Percentiles rank a stretch among this genome's conserved stretches.
These are phyloP conservation scores for Phalaenopsis equestris DNA, from an alignment of 106 monocot genomes.

Conservation along the genomic window DNA sequence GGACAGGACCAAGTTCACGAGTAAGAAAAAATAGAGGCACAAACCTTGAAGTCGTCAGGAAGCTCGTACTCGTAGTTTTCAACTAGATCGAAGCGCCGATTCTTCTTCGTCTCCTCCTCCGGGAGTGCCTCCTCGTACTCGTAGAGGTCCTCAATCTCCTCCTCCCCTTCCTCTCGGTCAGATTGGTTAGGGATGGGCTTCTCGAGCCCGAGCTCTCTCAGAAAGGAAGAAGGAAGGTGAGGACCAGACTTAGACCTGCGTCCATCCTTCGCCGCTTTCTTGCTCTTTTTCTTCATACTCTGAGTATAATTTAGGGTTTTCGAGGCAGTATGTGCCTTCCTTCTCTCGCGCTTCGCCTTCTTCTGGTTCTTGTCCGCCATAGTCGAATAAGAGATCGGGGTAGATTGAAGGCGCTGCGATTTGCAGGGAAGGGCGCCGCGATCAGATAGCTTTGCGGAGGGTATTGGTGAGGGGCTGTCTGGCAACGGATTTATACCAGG, in stretches of 20 bases:
- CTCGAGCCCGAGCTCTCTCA: constrained; percentile 34
- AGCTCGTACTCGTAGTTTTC: constrained; percentile 93
- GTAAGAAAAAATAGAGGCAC: background rate
- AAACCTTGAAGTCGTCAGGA: constrained; percentile 71
- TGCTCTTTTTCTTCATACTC: constrained; percentile 12
- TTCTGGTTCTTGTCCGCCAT: background rate
- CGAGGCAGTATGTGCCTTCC: background rate
- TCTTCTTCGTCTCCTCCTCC: constrained; percentile 72
- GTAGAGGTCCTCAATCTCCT: constrained; percentile 37
- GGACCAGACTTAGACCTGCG: constrained; percentile 31
- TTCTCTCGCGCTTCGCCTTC: background rate
- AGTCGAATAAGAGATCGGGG: too few species aligned
- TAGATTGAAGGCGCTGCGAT: too few species aligned
- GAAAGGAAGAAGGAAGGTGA: constrained; percentile 47
- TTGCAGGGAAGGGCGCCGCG: too few species aligned
- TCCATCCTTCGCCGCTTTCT: constrained; percentile 2
- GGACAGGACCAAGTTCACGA: background rate
- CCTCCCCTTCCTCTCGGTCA: constrained; percentile 11
- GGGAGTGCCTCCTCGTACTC: constrained; percentile 75
- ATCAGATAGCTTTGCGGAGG: too few species aligned
- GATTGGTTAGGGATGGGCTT: constrained; percentile 8
- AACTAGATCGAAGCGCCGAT: constrained; percentile 76
- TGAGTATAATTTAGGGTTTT: background rate
- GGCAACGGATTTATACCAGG: too few species aligned
- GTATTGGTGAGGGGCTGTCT: too few species aligned